Base-by-base conservation (phyloP, 495 filamentous ascomycete genomes). In the Talaromyces trachyspermus region DNA sequence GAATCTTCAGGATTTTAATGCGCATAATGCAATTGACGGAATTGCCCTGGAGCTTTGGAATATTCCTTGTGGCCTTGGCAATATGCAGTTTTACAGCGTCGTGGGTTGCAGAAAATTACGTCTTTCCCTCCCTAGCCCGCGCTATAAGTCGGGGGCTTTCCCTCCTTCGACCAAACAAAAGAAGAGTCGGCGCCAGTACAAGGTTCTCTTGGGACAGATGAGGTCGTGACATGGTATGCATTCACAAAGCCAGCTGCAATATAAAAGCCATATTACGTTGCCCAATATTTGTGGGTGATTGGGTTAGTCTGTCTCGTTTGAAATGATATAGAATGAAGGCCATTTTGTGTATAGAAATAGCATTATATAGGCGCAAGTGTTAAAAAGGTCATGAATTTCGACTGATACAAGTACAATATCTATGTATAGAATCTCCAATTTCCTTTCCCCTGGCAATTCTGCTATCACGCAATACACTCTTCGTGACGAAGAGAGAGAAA, bases 151-250 rank as follows among this genome's bases (percentile, higher is more conserved):
- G 62, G 24, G 42, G 74, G 18, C 82, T 78, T 55, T 57, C 71
- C 33, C 60, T 57, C 4, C 20, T 88, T 39, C 78, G 77, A 43
- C 71, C 72, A 0, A 72, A 45, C 66, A 69, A 54, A 63, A 69
- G 24, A 96, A 95, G 67, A 79, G 83, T 57, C 72, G 88, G 50
- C 95, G 95, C 62, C 70, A 82, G 63, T 96, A 96, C 59, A 98
- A 97, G 63, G 59, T 86, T 20, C 74, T 95, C 9, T 54, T 76
- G 38, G 86, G 90, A 58, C 70, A 79, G 40, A 88, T 95, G 86
- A 68, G 78, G 26, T 63, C 60, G 17, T 66, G 55, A 50, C 52
- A 45, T 46, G 35, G 35, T n/a, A 23, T 41, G 14, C 14, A 19
- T 42, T 14, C n/a, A n/a, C n/a, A n/a, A n/a, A n/a, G n/a, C n/a